phyloP scores from a whole-genome alignment of 108 stramenopile species.

The Cylindrotheca closterium region DNA sequence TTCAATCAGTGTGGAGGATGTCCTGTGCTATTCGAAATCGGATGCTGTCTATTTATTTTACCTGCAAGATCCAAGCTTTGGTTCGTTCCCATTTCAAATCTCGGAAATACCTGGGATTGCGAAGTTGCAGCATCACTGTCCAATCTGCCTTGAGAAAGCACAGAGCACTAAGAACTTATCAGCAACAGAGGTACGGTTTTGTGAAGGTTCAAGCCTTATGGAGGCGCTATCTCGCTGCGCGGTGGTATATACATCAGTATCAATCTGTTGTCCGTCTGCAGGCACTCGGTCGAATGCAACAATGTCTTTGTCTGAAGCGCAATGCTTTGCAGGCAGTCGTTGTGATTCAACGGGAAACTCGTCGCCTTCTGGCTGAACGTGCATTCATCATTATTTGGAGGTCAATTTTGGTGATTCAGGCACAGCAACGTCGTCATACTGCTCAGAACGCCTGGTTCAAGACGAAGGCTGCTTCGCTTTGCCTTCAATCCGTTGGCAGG shows the following conservation, averaged over 20 bases:
- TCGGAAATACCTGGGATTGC: not conserved
- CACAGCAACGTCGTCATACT: not conserved
- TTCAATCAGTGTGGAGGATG: slow-evolving; percentile 22
- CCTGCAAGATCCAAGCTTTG: not conserved
- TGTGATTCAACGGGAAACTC: not conserved
- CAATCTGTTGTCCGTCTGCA: slow-evolving; percentile 3
- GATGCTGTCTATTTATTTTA: not conserved
- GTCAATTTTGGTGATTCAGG: not conserved
- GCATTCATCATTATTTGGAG: not conserved
- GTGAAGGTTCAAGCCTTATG: not conserved
- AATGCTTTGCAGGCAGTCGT: not conserved
- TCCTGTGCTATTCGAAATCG: not conserved
- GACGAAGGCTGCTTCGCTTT: not conserved
- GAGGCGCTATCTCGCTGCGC: not conserved
- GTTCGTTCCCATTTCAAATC: not conserved
- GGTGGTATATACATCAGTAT: not conserved
- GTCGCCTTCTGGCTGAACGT: not conserved
- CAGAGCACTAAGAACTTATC: not conserved
- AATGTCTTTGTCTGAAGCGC: not conserved
- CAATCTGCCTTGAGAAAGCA: slow-evolving; percentile 10
- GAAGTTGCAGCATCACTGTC: not conserved
- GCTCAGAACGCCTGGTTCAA: not conserved
- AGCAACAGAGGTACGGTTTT: not conserved
- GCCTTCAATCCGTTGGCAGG: not conserved
- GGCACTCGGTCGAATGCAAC: not conserved